These are phyloP conservation scores for Yamadazyma trypodendri DNA, from an alignment of 1,139 yeast genomes.

Conservation along the genomic window DNA sequence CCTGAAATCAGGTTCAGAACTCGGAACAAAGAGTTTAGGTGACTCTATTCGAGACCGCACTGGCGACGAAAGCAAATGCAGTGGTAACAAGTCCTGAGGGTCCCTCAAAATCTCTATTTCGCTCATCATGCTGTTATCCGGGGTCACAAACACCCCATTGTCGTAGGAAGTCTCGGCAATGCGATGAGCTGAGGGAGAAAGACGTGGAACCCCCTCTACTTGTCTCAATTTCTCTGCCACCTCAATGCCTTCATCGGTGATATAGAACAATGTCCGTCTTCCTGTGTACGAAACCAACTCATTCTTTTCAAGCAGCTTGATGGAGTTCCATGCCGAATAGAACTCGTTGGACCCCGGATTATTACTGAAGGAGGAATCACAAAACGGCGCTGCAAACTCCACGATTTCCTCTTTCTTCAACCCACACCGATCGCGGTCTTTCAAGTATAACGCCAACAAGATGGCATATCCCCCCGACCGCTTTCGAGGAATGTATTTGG, in stretches of 20 bases:
- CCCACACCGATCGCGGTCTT: constrained; percentile 51
- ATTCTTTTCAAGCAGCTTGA: constrained; percentile 61
- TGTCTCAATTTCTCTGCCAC: constrained; percentile 59
- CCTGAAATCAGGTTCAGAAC: constrained; percentile 5
- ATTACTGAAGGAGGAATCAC: constrained; percentile 63
- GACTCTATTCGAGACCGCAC: not conserved
- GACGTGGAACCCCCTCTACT: constrained; percentile 36
- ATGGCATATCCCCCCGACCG: constrained; percentile 90
- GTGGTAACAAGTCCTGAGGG: constrained; percentile 13
- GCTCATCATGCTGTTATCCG: constrained; percentile 16
- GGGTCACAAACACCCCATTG: constrained; percentile 31
- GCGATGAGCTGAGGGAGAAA: constrained; percentile 23
- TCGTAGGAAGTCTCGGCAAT: constrained; percentile 31
- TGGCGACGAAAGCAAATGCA: constrained; percentile 11
- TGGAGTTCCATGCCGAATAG: constrained; percentile 78
- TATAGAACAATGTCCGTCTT: constrained; percentile 55
- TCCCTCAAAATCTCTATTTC: constrained; percentile 10
- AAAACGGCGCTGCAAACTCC: constrained; percentile 55
- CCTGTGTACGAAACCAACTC: constrained; percentile 61
- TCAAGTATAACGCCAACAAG: constrained; percentile 57
- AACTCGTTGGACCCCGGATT: constrained; percentile 62
- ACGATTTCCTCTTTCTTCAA: constrained; percentile 62
- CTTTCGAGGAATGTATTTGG: constrained; percentile 65
- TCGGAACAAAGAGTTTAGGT: constrained; percentile 4
- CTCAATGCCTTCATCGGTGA: constrained; percentile 72